phyloP scores from a whole-genome alignment of 2,329 filamentous ascomycete genomes.

The Xylaria sp. region DNA sequence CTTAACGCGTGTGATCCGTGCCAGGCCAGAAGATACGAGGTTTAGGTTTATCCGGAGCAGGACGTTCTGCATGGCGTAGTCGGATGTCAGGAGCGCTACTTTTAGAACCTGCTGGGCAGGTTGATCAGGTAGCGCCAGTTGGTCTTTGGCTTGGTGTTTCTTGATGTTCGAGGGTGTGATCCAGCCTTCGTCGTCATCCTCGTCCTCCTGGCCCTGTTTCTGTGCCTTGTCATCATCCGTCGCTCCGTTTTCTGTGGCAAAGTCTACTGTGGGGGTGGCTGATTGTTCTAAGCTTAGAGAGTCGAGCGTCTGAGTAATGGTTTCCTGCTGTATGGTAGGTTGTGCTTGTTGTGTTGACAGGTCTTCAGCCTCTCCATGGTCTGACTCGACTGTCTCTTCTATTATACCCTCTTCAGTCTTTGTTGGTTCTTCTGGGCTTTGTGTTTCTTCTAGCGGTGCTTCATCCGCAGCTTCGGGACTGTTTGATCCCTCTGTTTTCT shows the following conservation, averaged over 20 bases:
- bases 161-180: constrained; percentile 94
- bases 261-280: constrained; percentile 36
- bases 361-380: neutral
- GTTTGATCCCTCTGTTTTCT: constrained; percentile 42
- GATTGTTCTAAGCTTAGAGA: constrained; percentile 44
- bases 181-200: constrained; percentile 75
- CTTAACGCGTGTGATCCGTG: constrained; percentile 85
- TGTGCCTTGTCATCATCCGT: constrained; percentile 28
- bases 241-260: constrained; percentile 27
- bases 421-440: constrained; percentile 17
- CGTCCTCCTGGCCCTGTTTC: constrained; percentile 55
- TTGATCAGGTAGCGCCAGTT: constrained; percentile 59
- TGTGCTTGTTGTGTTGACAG: constrained; percentile 28
- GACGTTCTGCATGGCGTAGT: constrained; percentile 99
- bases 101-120: constrained; percentile 75
- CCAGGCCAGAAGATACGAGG: constrained; percentile 80
- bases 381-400: constrained; percentile 18
- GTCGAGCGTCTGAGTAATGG: constrained; percentile 42
- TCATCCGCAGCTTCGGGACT: constrained; percentile 8
- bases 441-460: neutral
- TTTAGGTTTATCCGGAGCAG: constrained; percentile 94
- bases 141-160: constrained; percentile 79
- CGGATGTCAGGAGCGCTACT: constrained; percentile 91
- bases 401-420: constrained; percentile 28
- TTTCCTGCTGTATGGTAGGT: constrained; percentile 40